Conservation (phyloP, 2,329 filamentous ascomycete genomes). For the Acrodontium crateriforme region DNA sequence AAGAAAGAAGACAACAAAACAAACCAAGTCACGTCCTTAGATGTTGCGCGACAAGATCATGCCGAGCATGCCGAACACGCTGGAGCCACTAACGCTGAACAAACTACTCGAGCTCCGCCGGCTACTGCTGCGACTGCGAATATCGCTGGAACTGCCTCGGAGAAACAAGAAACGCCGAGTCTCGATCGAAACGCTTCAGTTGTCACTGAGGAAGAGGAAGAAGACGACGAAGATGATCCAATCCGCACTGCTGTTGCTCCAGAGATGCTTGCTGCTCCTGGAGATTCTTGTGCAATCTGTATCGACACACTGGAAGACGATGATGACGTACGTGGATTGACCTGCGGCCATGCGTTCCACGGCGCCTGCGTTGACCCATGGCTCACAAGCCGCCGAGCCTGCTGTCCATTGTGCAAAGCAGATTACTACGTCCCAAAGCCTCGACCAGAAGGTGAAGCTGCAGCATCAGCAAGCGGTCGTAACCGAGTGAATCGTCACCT, state of each 20-base stretch:
- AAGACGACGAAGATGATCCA: slow-evolving; percentile 65
- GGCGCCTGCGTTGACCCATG: slow-evolving; percentile 91
- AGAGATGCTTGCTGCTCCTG: slow-evolving; percentile 66
- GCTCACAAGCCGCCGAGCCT: slow-evolving; percentile 85
- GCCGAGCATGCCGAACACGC: slow-evolving; percentile 26
- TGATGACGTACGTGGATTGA: slow-evolving; percentile 84
- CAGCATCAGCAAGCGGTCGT: slow-evolving; percentile 5
- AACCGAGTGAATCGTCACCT: no score
- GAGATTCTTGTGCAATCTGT: slow-evolving; percentile 92
- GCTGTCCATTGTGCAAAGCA: slow-evolving; percentile 93
- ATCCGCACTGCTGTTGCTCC: slow-evolving; percentile 72
- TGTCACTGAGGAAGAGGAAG: slow-evolving; percentile 44
- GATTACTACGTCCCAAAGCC: slow-evolving; percentile 96
- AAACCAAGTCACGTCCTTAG: slow-evolving; percentile 22
- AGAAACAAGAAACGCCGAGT: no score
- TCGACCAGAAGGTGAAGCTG: slow-evolving; percentile 44
- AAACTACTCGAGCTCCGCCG: slow-evolving; percentile 6
- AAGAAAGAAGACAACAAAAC: slow-evolving; percentile 17
- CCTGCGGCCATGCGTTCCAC: slow-evolving; percentile 97
- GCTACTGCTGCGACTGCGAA: not conserved
- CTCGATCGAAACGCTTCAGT: slow-evolving; percentile 18
- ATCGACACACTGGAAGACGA: slow-evolving; percentile 89
- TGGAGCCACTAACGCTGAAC: slow-evolving; percentile 4
- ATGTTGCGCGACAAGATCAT: slow-evolving; percentile 34
- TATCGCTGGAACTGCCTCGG: slow-evolving; percentile 10